phyloP scores from a whole-genome alignment of 1,284 basidiomycete species.

The Cutaneotrichosporon sp. region DNA sequence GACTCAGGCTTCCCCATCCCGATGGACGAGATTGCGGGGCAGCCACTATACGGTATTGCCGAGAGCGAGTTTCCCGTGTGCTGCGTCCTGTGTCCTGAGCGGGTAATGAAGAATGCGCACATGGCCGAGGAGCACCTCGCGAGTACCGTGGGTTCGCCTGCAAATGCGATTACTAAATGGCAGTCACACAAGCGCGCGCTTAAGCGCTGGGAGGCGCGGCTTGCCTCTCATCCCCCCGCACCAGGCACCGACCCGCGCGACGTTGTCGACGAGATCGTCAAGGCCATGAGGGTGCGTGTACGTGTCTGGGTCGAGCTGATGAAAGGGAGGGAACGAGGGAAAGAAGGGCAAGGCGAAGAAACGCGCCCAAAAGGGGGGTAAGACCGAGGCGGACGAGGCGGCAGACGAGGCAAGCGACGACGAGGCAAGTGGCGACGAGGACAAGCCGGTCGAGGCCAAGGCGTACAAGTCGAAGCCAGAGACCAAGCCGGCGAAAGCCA shows the following conservation, averaged over 20 bases:
- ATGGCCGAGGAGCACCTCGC: constrained; percentile 61
- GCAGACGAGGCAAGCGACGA: not conserved
- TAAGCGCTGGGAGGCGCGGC: constrained; percentile 24
- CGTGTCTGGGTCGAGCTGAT: no score
- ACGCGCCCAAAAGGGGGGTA: constrained; percentile 4
- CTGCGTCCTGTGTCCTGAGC: constrained; percentile 71
- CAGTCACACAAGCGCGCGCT: constrained; percentile 31
- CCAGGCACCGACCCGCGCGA: constrained; percentile 25
- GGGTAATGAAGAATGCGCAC: constrained; percentile 59
- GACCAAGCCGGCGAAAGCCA: not conserved
- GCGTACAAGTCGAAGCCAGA: not conserved
- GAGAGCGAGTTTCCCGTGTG: constrained; percentile 50
- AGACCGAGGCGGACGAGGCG: constrained; percentile 3
- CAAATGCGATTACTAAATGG: not conserved
- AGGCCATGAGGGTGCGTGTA: constrained; percentile 5
- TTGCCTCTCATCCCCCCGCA: constrained; percentile 12
- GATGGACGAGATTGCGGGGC: constrained; percentile 57
- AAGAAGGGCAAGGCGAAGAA: not conserved
- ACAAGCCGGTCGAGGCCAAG: not conserved
- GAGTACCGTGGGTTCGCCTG: constrained; percentile 58
- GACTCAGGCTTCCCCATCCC: constrained; percentile 52
- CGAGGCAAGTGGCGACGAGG: constrained; percentile 1
- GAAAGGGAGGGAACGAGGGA: not conserved
- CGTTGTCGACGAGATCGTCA: constrained; percentile 28
- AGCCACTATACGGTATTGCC: constrained; percentile 53